Conservation (phyloP, 2,329 filamentous ascomycete genomes). For the Chalaropsis ovoidea region DNA sequence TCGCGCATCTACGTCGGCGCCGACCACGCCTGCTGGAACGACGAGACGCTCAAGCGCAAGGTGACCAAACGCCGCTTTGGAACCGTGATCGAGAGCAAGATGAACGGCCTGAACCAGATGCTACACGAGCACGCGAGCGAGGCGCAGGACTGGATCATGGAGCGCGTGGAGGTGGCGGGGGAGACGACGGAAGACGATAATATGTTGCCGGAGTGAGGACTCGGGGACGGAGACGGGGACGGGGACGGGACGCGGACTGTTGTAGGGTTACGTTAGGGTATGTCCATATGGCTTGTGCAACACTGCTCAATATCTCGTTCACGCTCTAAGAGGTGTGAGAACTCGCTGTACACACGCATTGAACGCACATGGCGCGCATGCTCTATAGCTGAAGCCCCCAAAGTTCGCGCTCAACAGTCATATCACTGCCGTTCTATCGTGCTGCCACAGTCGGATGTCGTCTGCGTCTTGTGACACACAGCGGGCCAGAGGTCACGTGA, state of each 20-base stretch:
- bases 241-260: no score
- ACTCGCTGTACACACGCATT: not conserved
- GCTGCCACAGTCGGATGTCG: not conserved
- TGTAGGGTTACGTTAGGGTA: not conserved
- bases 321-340: not conserved
- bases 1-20: constrained; percentile 68
- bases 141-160: constrained; percentile 43
- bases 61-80: constrained; percentile 53
- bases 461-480: not conserved
- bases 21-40: constrained; percentile 66
- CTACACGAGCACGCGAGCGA: constrained; percentile 46
- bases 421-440: no score
- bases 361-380: not conserved
- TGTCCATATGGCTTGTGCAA: not conserved
- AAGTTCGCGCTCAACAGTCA: not conserved
- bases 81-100: constrained; percentile 44
- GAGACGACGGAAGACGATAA: constrained; percentile 45
- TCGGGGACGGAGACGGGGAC: not conserved
- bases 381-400: no score
- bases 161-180: constrained; percentile 33
- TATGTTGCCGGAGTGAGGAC: constrained; percentile 26
- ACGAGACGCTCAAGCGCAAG: constrained; percentile 49
- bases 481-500: constrained; percentile 15
- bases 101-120: constrained; percentile 45
- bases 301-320: not conserved